Percentiles rank a stretch among this genome's conserved stretches.
Conservation (phyloP, 805 yeast genomes). For the Saturnispora besseyi region DNA sequence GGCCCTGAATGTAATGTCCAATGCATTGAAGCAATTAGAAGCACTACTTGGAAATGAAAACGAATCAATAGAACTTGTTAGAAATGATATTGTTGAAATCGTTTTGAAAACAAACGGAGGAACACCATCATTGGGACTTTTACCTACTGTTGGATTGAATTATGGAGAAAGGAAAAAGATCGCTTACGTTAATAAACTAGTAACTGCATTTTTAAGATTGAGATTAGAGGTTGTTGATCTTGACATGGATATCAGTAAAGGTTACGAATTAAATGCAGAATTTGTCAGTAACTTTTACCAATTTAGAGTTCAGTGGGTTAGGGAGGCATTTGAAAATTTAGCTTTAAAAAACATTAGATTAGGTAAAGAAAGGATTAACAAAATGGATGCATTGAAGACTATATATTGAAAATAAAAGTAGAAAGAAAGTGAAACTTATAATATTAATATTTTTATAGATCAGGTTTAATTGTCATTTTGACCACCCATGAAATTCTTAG, state of each 20-base stretch:
- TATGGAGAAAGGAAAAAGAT: constrained; percentile 45
- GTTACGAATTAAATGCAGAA: constrained; percentile 57
- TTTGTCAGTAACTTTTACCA: constrained; percentile 51
- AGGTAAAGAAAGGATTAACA: not conserved
- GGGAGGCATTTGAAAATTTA: constrained; percentile 30
- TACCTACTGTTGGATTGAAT: constrained; percentile 8
- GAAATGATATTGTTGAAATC: constrained; percentile 2
- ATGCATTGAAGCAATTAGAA: constrained; percentile 9
- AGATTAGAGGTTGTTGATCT: constrained; percentile 35
- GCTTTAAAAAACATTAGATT: constrained; percentile 18
- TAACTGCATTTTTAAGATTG: constrained; percentile 32
- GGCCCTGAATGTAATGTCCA: not conserved
- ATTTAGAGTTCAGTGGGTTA: constrained; percentile 37
- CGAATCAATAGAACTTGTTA: not conserved
- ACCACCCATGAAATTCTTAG: constrained; percentile 55
- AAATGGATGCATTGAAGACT: not conserved
- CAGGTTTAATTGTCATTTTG: constrained; percentile 15
- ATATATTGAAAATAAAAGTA: not conserved
- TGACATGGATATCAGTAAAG: constrained; percentile 37
- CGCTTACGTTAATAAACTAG: constrained; percentile 36
- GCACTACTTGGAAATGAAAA: constrained; percentile 4
- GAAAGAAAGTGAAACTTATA: not conserved
- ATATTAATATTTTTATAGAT: not conserved
- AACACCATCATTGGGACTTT: not conserved
- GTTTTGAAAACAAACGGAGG: constrained; percentile 5